Conservation (phyloP, 495 filamentous ascomycete genomes). For the Extremus antarcticus region DNA sequence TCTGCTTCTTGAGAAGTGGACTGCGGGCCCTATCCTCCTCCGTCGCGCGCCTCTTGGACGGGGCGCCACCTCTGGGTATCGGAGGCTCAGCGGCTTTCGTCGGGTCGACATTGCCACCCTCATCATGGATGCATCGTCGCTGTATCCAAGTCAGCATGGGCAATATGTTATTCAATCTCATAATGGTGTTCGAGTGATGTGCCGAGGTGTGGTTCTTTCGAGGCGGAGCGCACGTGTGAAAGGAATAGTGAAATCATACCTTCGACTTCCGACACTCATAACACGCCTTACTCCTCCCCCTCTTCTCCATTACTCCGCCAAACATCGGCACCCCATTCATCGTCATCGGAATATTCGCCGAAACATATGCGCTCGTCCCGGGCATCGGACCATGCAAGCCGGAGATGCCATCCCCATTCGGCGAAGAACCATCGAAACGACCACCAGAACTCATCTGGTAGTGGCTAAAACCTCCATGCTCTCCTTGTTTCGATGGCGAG, state of each 20-base stretch:
- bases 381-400: constrained; percentile 5
- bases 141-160: constrained; percentile 19
- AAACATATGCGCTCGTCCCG: constrained; percentile 17
- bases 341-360: constrained; percentile 18
- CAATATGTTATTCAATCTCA: not conserved
- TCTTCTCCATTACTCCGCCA: constrained; percentile 29
- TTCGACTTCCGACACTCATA: constrained; percentile 59
- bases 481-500: constrained; percentile 1
- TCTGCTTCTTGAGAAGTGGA: constrained; percentile 10
- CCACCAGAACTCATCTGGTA: not conserved
- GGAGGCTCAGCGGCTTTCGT: constrained; percentile 49
- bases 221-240: no score
- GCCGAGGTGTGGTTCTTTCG: no score
- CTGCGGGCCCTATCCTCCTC: not conserved
- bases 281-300: constrained; percentile 46
- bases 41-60: constrained; percentile 14
- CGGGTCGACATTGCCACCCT: constrained; percentile 52
- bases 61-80: constrained; percentile 44
- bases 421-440: not conserved
- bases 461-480: not conserved
- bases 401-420: not conserved
- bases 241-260: constrained; percentile 34
- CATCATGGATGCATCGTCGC: constrained; percentile 61
- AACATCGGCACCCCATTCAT: constrained; percentile 20
- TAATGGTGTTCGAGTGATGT: no score